Base-by-base conservation (phyloP, 2,329 filamentous ascomycete species). In the Colletotrichum costaricense region DNA sequence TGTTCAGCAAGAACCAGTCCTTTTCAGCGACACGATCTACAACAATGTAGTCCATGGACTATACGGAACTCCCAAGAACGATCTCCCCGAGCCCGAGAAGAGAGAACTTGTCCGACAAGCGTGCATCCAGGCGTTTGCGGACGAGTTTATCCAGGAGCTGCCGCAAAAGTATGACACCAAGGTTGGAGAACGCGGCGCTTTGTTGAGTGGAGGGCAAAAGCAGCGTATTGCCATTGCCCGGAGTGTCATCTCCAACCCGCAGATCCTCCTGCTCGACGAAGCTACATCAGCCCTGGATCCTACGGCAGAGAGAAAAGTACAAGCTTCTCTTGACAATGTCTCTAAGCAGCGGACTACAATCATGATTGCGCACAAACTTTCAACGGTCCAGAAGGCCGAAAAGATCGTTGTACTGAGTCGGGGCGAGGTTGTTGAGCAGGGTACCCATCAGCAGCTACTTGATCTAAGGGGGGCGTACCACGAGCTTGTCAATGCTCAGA, bases 181-280 rank as follows among this genome's bases (percentile, higher is more conserved):
- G 11, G 89, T 91, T 2, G 90, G 90, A 5, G 89, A 91, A 76
- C 84, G 85, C 26, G 90, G 91, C n/a, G 87, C 88, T 69, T 88
- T 88, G 75, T 81, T 92, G 2, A 90, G 88, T 38, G 91, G 90
- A 28, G 91, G 91, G 3, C 90, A 93, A 76, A 84, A 89, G 22
- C 90, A 92, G 77, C 85, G 90, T 5, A 83, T 92, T 12, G 88
- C 90, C 1, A 92, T 92, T 71, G 90, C 91, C 2, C 85, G 90
- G 26, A 88, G 87, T 57, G 90, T 92, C 67, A 82, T 92, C 63
- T 87, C 88, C 62, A 82, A 90, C 75, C 88, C 91, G 1, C 85
- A 85, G 2, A 91, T 94, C 59, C 82, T 93, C 4, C 88, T 93
- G n/a, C 82, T 88, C 24, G 89, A 93, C 75, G 90, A 93, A 80